These are phyloP conservation scores for Populus trichocarpa DNA, from an alignment of 441 rosid genomes.

Conservation along the genomic window DNA sequence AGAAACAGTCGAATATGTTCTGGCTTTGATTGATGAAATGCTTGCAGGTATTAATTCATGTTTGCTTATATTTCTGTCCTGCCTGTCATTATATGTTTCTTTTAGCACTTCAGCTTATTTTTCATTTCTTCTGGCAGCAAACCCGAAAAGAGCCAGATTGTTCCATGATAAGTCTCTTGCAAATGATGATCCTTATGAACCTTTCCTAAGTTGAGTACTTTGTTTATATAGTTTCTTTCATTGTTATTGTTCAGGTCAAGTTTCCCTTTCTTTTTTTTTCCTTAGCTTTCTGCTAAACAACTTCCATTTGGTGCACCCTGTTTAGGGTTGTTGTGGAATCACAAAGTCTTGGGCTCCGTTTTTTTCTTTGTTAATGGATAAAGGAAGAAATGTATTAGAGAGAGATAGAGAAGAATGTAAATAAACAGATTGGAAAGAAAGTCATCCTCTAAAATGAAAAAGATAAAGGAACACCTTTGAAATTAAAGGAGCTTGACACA, in stretches of 20 bases:
- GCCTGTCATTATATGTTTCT: neutral
- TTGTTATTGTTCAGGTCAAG: neutral
- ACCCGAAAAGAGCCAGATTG: conserved; percentile 83
- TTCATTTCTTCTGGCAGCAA: conserved; percentile 52
- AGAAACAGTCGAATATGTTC: conserved; percentile 96
- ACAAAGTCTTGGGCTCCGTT: no score
- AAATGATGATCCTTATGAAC: conserved; percentile 83
- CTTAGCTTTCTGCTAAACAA: neutral
- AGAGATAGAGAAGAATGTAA: no score
- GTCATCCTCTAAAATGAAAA: neutral
- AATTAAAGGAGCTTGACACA: neutral
- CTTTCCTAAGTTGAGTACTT: conserved; percentile 84
- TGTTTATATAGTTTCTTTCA: conserved; percentile 3
- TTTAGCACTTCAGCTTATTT: conserved; percentile 12
- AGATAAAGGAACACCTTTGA: neutral
- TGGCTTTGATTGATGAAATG: conserved; percentile 93
- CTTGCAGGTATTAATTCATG: conserved; percentile 55
- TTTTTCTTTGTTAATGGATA: neutral
- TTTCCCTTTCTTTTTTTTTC: neutral
- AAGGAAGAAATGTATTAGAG: neutral
- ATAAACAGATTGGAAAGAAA: neutral
- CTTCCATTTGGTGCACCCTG: neutral
- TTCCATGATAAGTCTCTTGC: conserved; percentile 86
- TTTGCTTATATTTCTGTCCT: neutral
- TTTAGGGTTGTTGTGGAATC: no score